Percentiles rank a stretch among this genome's conserved stretches.
phyloP scores from a whole-genome alignment of 768 basidiomycete species.

The Boletus eberwhitei region DNA sequence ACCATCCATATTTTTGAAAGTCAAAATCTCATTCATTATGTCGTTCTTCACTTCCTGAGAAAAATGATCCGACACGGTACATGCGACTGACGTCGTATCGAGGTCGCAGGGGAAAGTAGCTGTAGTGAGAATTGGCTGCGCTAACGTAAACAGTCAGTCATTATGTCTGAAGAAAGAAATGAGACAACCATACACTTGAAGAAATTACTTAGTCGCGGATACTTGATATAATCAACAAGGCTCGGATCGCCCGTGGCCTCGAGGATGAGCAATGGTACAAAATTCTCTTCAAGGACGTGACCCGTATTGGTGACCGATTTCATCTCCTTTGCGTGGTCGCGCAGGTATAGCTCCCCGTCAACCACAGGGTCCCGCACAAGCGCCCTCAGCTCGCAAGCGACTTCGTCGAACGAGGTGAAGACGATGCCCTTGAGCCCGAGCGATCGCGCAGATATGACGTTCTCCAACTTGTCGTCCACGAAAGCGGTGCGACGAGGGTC shows the following conservation, averaged over 20 bases:
- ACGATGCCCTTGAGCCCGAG: slow-evolving; percentile 20
- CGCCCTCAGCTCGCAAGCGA: slow-evolving; percentile 9
- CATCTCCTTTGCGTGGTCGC: slow-evolving; percentile 12
- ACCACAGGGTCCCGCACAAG: slow-evolving; percentile 15
- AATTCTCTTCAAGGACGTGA: slow-evolving; percentile 19
- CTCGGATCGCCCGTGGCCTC: slow-evolving; percentile 13
- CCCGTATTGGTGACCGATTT: slow-evolving; percentile 15
- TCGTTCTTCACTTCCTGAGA: slow-evolving; percentile 15
- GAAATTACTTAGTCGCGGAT: slow-evolving; percentile 19
- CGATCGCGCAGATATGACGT: slow-evolving; percentile 17
- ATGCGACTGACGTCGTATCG: slow-evolving; percentile 20
- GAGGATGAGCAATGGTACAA: slow-evolving; percentile 20
- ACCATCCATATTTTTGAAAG: slow-evolving; percentile 15
- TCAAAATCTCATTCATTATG: slow-evolving; percentile 21
- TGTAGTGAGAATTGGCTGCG: slow-evolving; percentile 6
- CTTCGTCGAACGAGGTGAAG: slow-evolving; percentile 16
- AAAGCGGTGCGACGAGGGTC: slow-evolving; percentile 20
- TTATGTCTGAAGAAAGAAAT: neutral
- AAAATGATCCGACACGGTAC: slow-evolving; percentile 12
- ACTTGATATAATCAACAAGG: slow-evolving; percentile 19
- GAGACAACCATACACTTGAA: slow-evolving; percentile 12
- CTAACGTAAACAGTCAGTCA: slow-evolving; percentile 5
- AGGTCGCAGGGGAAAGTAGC: slow-evolving; percentile 14
- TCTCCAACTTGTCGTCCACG: slow-evolving; percentile 24
- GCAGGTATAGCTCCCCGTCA: slow-evolving; percentile 16